phyloP scores from a whole-genome alignment of 1,284 basidiomycete genomes.

The Trichosporon asahii region DNA sequence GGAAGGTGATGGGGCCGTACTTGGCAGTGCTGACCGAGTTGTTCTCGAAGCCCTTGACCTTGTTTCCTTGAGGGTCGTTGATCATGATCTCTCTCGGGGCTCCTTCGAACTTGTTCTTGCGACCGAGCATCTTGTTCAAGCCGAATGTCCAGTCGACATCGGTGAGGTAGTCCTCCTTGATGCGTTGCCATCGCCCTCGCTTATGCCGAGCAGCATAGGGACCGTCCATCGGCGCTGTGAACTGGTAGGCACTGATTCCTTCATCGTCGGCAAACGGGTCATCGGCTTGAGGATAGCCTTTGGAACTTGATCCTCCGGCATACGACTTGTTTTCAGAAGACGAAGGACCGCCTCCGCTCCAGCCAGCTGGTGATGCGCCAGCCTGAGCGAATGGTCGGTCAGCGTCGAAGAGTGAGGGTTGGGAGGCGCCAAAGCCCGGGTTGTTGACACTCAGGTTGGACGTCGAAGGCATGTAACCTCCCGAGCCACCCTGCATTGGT shows the following conservation, averaged over 20 bases:
- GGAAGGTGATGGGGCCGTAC: slow-evolving; percentile 83
- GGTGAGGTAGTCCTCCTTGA: slow-evolving; percentile 43
- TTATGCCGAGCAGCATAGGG: slow-evolving; percentile 30
- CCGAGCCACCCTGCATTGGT: slow-evolving; percentile 28
- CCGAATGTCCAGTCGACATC: slow-evolving; percentile 51
- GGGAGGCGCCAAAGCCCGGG: slow-evolving; percentile 27
- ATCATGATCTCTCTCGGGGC: slow-evolving; percentile 59
- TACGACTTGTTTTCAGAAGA: not conserved
- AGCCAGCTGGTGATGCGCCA: slow-evolving; percentile 21
- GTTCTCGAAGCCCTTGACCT: slow-evolving; percentile 61
- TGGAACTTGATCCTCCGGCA: not conserved
- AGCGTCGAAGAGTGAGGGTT: slow-evolving; percentile 31
- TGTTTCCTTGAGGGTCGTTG: slow-evolving; percentile 61
- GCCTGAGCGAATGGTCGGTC: slow-evolving; percentile 40
- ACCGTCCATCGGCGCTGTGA: slow-evolving; percentile 33
- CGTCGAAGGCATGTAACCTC: slow-evolving; percentile 38
- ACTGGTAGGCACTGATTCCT: slow-evolving; percentile 43
- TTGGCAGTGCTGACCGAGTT: slow-evolving; percentile 95
- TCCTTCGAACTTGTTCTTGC: slow-evolving; percentile 47
- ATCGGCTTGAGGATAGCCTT: slow-evolving; percentile 2
- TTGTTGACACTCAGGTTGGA: slow-evolving; percentile 27
- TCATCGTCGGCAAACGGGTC: slow-evolving; percentile 47
- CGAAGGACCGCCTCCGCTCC: slow-evolving; percentile 8
- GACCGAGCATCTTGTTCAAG: slow-evolving; percentile 40
- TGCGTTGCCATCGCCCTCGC: slow-evolving; percentile 35